Evolutionary conservation across 495 filamentous ascomycete genomes (phyloP), one percentile per base, ranked within the genome.

Genomic region (Penicillium turbatum): DNA sequence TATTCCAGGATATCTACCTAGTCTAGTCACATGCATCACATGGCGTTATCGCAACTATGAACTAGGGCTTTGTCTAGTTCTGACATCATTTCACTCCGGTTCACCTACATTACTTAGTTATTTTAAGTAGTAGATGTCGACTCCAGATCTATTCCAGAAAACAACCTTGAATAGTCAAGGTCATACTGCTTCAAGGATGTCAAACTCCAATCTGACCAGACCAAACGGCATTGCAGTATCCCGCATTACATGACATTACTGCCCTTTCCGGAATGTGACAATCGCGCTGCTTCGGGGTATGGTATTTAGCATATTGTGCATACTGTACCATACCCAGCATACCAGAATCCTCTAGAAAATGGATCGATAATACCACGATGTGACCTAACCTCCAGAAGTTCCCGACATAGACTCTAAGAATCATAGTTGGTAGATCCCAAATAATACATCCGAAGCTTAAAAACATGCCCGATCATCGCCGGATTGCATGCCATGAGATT

Each of bases 261-360:
- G 39, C 21, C 35, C 48, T 41, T 37, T 12, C 34, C 29, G 56
- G 56, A 62, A 62, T 59, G 56, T 56, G 48, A 56, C 60, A 30
- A 46, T 15, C 12, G 36, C 39, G 24, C 21, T 41, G 48, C 36
- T 44, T 34, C 29, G 37, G 42, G 21, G 40, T 39, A 58, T 56
- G 60, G 56, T 61, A 66, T 65, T 55, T 37, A 59, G 47, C 57
- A 71, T 65, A 67, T n/a, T n/a, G n/a, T n/a, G n/a, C 21, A 24
- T 24, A 24, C 66, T 60, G 53, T 46, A 36, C 32, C 46, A 49
- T 49, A 49, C 46, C 31, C 2, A 31, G n/a, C 47, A 49, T 38
- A 38, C 47, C 47, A 12, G 47, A 39, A 49, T 26, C 32, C 32
- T 5, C 32, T 27, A 34, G 51, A 64, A 64, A 55, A 64, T 67